Base-by-base conservation (phyloP, 139 green algal genomes). In the Raphidocelis subcapitata region DNA sequence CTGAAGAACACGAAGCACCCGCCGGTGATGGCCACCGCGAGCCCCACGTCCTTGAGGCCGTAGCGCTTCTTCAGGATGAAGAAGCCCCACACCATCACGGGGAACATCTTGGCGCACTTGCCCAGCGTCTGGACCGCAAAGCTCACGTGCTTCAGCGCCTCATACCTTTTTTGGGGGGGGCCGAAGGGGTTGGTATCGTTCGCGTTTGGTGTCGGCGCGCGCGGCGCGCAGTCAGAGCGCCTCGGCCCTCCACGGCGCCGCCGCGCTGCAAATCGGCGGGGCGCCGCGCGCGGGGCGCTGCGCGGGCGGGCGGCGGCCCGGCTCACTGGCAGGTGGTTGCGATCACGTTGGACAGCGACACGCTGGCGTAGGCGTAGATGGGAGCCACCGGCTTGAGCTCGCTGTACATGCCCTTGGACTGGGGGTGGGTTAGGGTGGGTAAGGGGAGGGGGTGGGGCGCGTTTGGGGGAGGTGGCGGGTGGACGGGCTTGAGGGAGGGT, bases 1-100 rank as follows among this genome's bases (percentile, higher is more conserved):
- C 87, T 75, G 33, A 89, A 71, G 81, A 98, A 98, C 0, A 95
- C 36, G 3, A 92, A 89, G 87, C 94, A 98, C 32, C 94, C 94
- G 16, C 67, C 71, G 1, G 91, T 98, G 75, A 98, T 87, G 2
- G 79, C 28, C 4, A 87, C 41, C 0, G 94, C 94, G 3, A 94
- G 68, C 1, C 67, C 46, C 70, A 95, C 96, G 73, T 98, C 94
- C 52, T 82, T 89, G 28, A 79, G 15, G 35, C 71, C 87, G 82
- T 98, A 98, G 16, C 79, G 73, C 85, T 97, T 97, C 55, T 81
- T 80, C 74, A 94, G 80, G 62, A 98, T 98, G 59, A 96, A 35
- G 14, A 85, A 94, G 46, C 94, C 94, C 94, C 94, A 98, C 23
- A 97, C 68, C 96, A 99, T 99, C 36, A 99, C 96, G 3, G 95